Evolutionary conservation across 768 basidiomycete genomes (phyloP).

Genomic region (Coprinellus aureogranulatus): DNA sequence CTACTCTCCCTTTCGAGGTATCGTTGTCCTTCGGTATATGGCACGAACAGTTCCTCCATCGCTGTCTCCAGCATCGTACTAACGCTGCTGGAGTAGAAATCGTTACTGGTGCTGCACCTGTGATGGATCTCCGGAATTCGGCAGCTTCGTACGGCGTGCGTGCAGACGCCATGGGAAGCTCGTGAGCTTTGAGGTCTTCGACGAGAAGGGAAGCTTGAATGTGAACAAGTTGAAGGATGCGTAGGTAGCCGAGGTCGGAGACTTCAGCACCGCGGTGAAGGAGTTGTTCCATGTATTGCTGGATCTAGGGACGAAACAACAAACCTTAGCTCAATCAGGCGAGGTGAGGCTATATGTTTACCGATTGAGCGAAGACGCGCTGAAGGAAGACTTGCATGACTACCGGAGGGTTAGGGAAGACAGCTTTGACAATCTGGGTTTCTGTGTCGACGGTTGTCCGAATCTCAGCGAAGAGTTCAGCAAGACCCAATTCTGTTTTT

Average conservation of each 20-base stretch:
- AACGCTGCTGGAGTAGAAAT: conserved; percentile 53
- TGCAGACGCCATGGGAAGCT: conserved; percentile 66
- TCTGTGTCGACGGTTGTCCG: conserved; percentile 90
- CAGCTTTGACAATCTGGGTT: conserved; percentile 96
- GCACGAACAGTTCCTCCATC: conserved; percentile 94
- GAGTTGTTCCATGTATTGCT: conserved; percentile 92
- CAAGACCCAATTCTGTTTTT: conserved; percentile 73
- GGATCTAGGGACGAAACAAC: conserved; percentile 58
- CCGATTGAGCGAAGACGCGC: conserved; percentile 95
- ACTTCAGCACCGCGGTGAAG: conserved; percentile 70
- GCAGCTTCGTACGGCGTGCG: conserved; percentile 62
- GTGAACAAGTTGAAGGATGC: conserved; percentile 86
- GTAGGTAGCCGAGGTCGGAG: conserved; percentile 88
- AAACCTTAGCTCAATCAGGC: neutral
- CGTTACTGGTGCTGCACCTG: conserved; percentile 42
- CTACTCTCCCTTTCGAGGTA: conserved; percentile 92
- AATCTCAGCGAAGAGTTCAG: conserved; percentile 82
- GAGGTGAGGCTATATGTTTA: conserved; percentile 39
- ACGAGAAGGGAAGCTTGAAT: conserved; percentile 73
- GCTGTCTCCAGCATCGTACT: conserved; percentile 90
- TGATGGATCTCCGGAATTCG: conserved; percentile 59
- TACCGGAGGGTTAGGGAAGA: conserved; percentile 92
- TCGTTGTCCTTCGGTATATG: conserved; percentile 86
- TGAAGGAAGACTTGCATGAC: conserved; percentile 99
- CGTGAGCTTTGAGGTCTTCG: conserved; percentile 89